phyloP scores from a whole-genome alignment of 345 rosid genomes.

The Chamaenerion angustifolium region DNA sequence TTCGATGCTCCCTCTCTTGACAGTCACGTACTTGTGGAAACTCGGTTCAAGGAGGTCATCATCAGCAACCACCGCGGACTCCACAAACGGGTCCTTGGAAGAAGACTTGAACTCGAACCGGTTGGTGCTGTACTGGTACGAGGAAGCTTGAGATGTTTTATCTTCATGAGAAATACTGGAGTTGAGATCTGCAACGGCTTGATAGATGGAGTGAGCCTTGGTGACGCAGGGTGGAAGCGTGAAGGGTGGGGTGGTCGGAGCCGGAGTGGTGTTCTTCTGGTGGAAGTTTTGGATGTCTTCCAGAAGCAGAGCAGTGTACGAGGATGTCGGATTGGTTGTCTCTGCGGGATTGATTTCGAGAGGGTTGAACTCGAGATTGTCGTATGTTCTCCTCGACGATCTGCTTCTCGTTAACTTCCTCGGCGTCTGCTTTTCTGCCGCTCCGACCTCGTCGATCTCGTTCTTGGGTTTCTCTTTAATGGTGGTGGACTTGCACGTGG shows the following conservation, averaged over 20 bases:
- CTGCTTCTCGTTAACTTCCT: conserved; percentile 48
- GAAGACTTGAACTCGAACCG: conserved; percentile 10
- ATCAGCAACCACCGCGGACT: conserved; percentile 37
- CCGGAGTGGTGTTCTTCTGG: conserved; percentile 29
- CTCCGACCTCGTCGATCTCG: conserved; percentile 12
- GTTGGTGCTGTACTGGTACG: conserved; percentile 20
- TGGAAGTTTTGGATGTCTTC: conserved; percentile 93
- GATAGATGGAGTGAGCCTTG: conserved; percentile 66
- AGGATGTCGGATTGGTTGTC: conserved; percentile 25
- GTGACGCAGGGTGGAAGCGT: conserved; percentile 53
- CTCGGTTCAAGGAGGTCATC: conserved; percentile 76
- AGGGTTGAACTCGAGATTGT: conserved; percentile 40
- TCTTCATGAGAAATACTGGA: conserved; percentile 25
- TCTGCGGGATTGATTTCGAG: conserved; percentile 13
- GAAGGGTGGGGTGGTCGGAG: conserved; percentile 12
- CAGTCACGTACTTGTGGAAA: conserved; percentile 73
- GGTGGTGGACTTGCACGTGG: conserved; percentile 14
- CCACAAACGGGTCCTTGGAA: conserved; percentile 43
- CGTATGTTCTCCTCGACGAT: conserved; percentile 54
- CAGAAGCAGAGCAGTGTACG: conserved; percentile 57
- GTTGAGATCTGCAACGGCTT: conserved; percentile 81
- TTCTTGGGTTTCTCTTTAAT: conserved; percentile 12
- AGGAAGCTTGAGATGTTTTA: conserved; percentile 10
- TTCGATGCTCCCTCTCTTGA: conserved; percentile 21
- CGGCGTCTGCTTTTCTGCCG: conserved; percentile 24